Conservation (phyloP, 345 rosid species). For the Eucalyptus victrix region DNA sequence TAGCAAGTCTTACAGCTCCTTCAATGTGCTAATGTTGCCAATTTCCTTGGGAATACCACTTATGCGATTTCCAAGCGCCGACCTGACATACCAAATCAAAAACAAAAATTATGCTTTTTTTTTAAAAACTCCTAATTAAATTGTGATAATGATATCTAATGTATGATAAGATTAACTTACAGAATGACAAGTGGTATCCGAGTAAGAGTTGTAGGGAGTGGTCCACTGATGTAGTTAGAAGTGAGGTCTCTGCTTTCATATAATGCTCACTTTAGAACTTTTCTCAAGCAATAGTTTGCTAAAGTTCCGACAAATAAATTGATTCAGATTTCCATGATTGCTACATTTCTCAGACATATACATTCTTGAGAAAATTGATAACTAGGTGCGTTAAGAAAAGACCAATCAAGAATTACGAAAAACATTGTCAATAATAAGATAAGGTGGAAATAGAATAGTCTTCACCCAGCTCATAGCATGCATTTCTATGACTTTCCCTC, state of each 20-base stretch:
- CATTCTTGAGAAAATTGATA: neutral
- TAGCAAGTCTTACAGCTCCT: slow-evolving; percentile 33
- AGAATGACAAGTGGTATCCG: slow-evolving; percentile 28
- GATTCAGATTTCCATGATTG: neutral
- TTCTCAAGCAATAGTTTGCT: neutral
- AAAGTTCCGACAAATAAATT: too few species aligned
- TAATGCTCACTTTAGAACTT: neutral
- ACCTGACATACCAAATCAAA: slow-evolving; percentile 10
- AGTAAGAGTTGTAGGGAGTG: slow-evolving; percentile 47
- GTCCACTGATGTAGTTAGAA: slow-evolving; percentile 60
- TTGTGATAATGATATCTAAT: rapidly evolving
- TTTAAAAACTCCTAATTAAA: neutral
- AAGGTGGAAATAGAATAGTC: rapidly evolving
- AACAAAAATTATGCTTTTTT: too few species aligned
- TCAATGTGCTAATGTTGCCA: slow-evolving; percentile 42
- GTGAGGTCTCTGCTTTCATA: slow-evolving; percentile 42
- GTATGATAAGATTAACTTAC: slow-evolving; percentile 16
- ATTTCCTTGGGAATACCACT: slow-evolving; percentile 55
- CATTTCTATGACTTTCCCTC: neutral
- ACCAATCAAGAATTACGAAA: neutral
- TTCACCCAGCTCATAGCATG: neutral
- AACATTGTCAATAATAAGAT: neutral
- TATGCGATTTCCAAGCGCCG: slow-evolving; percentile 50
- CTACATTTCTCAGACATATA: neutral
- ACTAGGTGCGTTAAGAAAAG: neutral